Base-by-base conservation (phyloP, 192 early-diverging fungal genomes). In the Entomortierella lignicola region DNA sequence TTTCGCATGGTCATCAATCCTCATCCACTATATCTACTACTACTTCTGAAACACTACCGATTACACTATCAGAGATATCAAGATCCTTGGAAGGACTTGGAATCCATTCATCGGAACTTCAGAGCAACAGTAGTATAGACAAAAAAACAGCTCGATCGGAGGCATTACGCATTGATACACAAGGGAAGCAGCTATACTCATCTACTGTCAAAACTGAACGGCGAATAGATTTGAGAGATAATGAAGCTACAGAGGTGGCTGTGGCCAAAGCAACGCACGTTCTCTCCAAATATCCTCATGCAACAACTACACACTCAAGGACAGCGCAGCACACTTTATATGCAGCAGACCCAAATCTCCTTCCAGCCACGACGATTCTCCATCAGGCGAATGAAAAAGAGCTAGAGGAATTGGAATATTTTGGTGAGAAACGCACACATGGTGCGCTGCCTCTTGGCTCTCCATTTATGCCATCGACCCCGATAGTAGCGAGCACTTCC, bases 401-500 rank as follows among this genome's bases (percentile, higher is more conserved):
- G 21, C 43, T 60, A 0, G 62, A 66, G 7, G 75, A 79, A 26
- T 63, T 79, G 4, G 75, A 79, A 57, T 79, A 79, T 66, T 79
- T 79, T 79, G 75, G 75, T 27, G 63, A 60, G 34, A 48, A 43
- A 8, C 58, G 64, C 17, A 79, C 75, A 1, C 54, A 47, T 17
- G 63, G 56, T 2, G 11, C 41, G 1, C 48, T 69, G 6, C 68
- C 68, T 10, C 39, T 70, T 21, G 75, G 75, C 18, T 79, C 75
- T 13, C 75, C 75, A 2, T 70, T 66, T 27, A 54, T 79, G 75
- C 75, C 75, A 6, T 79, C 75, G 20, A 79, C 75, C 5, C 75
- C 75, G 0, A 21, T 79, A 4, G 34, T 37, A 11, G 63, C 37
- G 0, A 17, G 25, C 6, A 27, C 66, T 0, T 62, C 60, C 7